Evolutionary conservation across 495 filamentous ascomycete species (phyloP).

Genomic region (Terfezia claveryi): DNA sequence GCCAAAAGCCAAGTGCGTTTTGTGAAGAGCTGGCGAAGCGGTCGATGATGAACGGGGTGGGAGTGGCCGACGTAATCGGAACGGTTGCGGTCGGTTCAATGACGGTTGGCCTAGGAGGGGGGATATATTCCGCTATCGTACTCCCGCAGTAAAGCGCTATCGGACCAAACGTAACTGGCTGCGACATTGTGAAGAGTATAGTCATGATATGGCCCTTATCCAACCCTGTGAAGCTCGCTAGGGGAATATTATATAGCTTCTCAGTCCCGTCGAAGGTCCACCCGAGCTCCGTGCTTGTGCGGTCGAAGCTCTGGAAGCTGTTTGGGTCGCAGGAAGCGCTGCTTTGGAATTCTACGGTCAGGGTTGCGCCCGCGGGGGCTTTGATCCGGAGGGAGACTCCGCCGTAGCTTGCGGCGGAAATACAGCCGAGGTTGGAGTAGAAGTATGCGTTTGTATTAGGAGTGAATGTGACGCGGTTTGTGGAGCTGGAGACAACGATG

Average conservation of each 20-base stretch:
- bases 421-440: constrained; percentile 35
- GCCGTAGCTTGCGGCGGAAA: constrained; percentile 32
- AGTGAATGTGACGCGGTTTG: constrained; percentile 32
- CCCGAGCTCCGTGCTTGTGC: constrained; percentile 28
- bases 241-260: constrained; percentile 36
- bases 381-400: constrained; percentile 36
- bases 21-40: constrained; percentile 31
- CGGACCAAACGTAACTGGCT: constrained; percentile 31
- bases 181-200: constrained; percentile 28
- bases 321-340: constrained; percentile 23
- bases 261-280: constrained; percentile 41
- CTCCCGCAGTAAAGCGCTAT: constrained; percentile 38
- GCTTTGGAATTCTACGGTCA: constrained; percentile 31
- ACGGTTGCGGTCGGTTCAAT: constrained; percentile 26
- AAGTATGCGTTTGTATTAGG: constrained; percentile 33
- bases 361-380: constrained; percentile 32
- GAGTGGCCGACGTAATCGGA: constrained; percentile 27
- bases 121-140: constrained; percentile 29
- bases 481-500: constrained; percentile 31
- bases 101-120: constrained; percentile 21
- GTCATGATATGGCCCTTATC: constrained; percentile 31
- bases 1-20: constrained; percentile 49
- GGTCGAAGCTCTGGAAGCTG: constrained; percentile 19
- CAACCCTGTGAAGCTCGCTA: constrained; percentile 29
- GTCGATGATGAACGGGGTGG: constrained; percentile 42